phyloP scores from a whole-genome alignment of 345 rosid species.

The Cardamine resedifolia region DNA sequence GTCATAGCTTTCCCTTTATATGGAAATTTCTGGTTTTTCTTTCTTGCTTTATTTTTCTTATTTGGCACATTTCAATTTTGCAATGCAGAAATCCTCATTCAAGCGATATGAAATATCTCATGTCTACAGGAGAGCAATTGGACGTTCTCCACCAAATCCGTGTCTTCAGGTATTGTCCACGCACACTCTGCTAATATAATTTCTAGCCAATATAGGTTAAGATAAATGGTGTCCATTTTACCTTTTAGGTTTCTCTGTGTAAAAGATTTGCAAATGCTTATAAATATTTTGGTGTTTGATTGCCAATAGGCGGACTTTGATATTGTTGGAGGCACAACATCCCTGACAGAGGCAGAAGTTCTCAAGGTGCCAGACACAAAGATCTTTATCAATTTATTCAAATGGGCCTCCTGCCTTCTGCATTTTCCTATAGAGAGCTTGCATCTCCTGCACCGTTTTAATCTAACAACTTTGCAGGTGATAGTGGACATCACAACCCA shows the following conservation, averaged over 20 bases:
- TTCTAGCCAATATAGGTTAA: not conserved
- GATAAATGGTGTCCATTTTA: not conserved
- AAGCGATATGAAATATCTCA: constrained; percentile 79
- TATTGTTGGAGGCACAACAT: constrained; percentile 84
- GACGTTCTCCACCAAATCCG: constrained; percentile 91
- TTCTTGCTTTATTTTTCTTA: constrained; percentile 20
- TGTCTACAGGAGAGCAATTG: constrained; percentile 87
- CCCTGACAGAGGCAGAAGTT: constrained; percentile 89
- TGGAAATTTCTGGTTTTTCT: not conserved
- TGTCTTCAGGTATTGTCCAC: constrained; percentile 70
- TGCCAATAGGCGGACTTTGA: constrained; percentile 86
- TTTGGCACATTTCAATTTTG: constrained; percentile 19
- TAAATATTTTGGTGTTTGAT: constrained; percentile 26
- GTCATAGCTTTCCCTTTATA: constrained; percentile 14
- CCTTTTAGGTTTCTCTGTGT: constrained; percentile 20
- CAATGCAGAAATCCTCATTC: constrained; percentile 76
- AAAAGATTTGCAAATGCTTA: constrained; percentile 10
- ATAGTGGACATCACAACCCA: constrained; percentile 62
- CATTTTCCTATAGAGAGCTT: constrained; percentile 9
- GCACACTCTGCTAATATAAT: not conserved
- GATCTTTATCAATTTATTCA: not conserved
- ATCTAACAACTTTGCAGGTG: constrained; percentile 49
- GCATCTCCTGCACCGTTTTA: constrained; percentile 10
- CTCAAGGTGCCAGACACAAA: constrained; percentile 44
- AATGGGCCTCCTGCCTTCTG: not conserved